A percentile compares a stretch with the other conserved stretches of the same genome.
Conservation (phyloP, 805 yeast genomes). For the Candida oleophila region DNA sequence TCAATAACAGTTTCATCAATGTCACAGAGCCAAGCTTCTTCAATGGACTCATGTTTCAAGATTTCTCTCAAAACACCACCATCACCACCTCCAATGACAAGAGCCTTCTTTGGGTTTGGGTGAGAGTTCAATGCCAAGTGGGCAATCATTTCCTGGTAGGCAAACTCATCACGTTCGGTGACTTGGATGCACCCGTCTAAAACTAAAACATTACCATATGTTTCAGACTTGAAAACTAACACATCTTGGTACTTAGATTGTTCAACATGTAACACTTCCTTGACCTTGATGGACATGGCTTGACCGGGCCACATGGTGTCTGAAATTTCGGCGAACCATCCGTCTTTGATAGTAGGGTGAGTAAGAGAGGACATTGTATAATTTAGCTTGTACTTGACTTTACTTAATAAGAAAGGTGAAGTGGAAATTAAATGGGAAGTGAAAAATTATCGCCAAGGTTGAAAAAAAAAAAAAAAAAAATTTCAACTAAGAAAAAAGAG, state of each 20-base stretch:
- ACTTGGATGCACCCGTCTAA: slow-evolving; percentile 94
- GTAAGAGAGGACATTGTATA: slow-evolving; percentile 40
- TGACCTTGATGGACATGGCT: slow-evolving; percentile 89
- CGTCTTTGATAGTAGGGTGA: slow-evolving; percentile 68
- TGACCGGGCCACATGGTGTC: slow-evolving; percentile 99
- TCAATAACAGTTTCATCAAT: slow-evolving; percentile 92
- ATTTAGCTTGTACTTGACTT: too few species aligned
- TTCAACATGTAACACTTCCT: slow-evolving; percentile 80
- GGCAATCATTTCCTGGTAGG: slow-evolving; percentile 98
- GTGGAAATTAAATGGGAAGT: too few species aligned
- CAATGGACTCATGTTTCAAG: slow-evolving; percentile 83
- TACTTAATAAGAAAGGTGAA: too few species aligned
- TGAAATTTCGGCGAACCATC: slow-evolving; percentile 96
- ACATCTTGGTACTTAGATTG: slow-evolving; percentile 92
- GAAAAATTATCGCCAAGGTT: too few species aligned
- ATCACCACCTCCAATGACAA: slow-evolving; percentile 98
- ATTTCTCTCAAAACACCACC: slow-evolving; percentile 97
- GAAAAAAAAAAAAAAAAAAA: too few species aligned
- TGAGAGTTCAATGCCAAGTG: slow-evolving; percentile 92
- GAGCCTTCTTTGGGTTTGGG: slow-evolving; percentile 89
- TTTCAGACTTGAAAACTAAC: slow-evolving; percentile 85
- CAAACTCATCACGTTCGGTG: slow-evolving; percentile 95
- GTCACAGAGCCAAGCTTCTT: slow-evolving; percentile 89
- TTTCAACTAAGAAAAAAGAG: neutral
- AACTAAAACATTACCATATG: slow-evolving; percentile 93